phyloP scores from a whole-genome alignment of 768 basidiomycete species.

The Rhizopogon vulgaris region DNA sequence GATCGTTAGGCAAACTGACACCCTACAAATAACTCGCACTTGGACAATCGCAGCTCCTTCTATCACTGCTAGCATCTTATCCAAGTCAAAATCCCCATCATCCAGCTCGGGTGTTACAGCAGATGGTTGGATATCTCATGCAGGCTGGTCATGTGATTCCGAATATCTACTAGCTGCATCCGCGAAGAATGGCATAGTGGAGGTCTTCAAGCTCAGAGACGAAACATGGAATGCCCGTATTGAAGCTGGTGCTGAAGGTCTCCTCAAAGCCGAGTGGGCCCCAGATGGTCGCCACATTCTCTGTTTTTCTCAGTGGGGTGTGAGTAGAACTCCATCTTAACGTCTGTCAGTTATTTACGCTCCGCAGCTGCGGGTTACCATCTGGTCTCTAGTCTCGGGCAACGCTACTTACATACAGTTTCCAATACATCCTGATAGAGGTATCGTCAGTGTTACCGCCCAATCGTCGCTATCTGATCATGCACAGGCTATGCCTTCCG shows the following conservation, averaged over 20 bases:
- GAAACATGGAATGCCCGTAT: slow-evolving; percentile 75
- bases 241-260: slow-evolving; percentile 77
- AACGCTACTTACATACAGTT: slow-evolving; percentile 80
- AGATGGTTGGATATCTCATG: slow-evolving; percentile 57
- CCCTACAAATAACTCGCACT: slow-evolving; percentile 75
- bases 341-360: background rate
- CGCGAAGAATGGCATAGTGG: slow-evolving; percentile 62
- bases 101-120: slow-evolving; percentile 12
- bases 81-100: slow-evolving; percentile 24
- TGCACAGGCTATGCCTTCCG: slow-evolving; percentile 68
- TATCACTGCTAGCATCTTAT: slow-evolving; percentile 39
- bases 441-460: slow-evolving; percentile 28
- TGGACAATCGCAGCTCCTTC: slow-evolving; percentile 64
- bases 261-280: slow-evolving; percentile 87
- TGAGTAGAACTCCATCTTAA: slow-evolving; percentile 37
- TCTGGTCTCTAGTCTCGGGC: slow-evolving; percentile 79
- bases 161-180: slow-evolving; percentile 81
- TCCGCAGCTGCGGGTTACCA: slow-evolving; percentile 70
- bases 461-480: background rate
- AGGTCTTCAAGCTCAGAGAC: slow-evolving; percentile 74
- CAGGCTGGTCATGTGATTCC: slow-evolving; percentile 85
- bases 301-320: slow-evolving; percentile 92
- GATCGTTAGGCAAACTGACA: slow-evolving; percentile 78
- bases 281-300: slow-evolving; percentile 77
- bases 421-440: slow-evolving; percentile 76